Evolutionary conservation across 2,329 filamentous ascomycete genomes (phyloP), one percentile per base, ranked within the genome.

Genomic region (Teratosphaeria gauchensis): DNA sequence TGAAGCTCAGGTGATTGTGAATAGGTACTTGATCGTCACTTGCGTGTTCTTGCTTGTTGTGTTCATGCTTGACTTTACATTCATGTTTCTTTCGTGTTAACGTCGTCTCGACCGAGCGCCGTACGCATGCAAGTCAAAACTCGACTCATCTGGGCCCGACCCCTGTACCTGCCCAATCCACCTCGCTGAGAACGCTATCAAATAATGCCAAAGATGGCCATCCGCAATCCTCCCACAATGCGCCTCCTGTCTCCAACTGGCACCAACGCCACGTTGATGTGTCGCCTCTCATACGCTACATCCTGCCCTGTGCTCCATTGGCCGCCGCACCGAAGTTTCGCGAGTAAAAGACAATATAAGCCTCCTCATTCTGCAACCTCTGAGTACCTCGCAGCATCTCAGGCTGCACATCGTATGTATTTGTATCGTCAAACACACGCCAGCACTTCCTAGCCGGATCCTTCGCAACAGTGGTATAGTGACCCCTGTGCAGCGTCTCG

Each of bases 391-490:
- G 76, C 31, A 48, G 38, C 24, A 54, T 24, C 5, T 75, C 76
- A 0, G 84, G 84, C 64, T 82, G 78, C 60, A 86, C 83, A 61
- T 86, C 83, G 2, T 70, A 75, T 12, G 79, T 75, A 57, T 74
- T 71, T 30, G 78, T 78, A 63, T 87, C 84, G 63, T 87, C 84
- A 64, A 83, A 86, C 53, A 78, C 78, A 32, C 82, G 75, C 84
- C 84, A 87, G 60, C 78, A 80, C 30, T 78, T 77, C 31, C 56
- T 28, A 6, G 51, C 72, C 51, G 70, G 71, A 60, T 80, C 78
- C 58, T 74, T 76, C 52, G 76, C 75, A 31, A 88, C 84, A 3
- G 85, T 82, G 56, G 87, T 86, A 72, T 96, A 96, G 73, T 96
- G 92, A 0, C 92, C 92, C 55, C 82, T 83, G 42, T 83, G 82